Evolutionary conservation across 2,329 filamentous ascomycete genomes (phyloP).

Genomic region (Incumbomyces lentus): DNA sequence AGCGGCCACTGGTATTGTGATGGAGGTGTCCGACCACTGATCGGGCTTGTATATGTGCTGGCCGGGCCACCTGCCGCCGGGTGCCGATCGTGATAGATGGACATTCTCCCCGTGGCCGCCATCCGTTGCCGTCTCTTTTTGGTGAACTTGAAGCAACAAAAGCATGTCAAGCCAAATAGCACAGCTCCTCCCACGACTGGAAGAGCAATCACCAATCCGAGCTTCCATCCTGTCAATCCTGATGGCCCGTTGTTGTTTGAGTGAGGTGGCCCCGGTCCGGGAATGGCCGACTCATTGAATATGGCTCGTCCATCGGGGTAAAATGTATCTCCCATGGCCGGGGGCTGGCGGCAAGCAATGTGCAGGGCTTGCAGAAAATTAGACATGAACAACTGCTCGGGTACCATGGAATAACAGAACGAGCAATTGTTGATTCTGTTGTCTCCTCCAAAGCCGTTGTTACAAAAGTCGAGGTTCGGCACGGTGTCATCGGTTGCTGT

Average conservation of each 20-base stretch:
- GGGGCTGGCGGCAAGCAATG: conserved; percentile 34
- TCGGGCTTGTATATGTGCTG: neutral
- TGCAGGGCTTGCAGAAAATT: conserved; percentile 39
- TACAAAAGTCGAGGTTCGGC: conserved; percentile 31
- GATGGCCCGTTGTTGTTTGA: conserved; percentile 17
- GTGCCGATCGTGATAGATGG: conserved; percentile 14
- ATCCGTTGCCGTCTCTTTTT: conserved; percentile 31
- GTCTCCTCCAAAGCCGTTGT: conserved; percentile 29
- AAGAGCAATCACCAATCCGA: conserved; percentile 33
- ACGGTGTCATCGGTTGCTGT: conserved; percentile 19
- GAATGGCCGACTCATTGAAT: conserved; percentile 31
- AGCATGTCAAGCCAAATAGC: conserved; percentile 23
- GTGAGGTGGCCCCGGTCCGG: conserved; percentile 21
- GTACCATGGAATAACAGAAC: conserved; percentile 34
- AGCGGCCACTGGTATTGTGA: neutral
- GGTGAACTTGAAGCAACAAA: conserved; percentile 34
- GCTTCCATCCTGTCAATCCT: conserved; percentile 21
- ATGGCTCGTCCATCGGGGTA: conserved; percentile 31
- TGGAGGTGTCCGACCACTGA: neutral
- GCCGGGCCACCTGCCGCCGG: conserved; percentile 5
- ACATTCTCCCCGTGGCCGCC: conserved; percentile 19
- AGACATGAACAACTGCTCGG: conserved; percentile 30
- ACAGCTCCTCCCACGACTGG: conserved; percentile 35
- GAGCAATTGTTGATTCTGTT: conserved; percentile 33
- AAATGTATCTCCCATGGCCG: conserved; percentile 27